Base-by-base conservation (phyloP, 352 stramenopile genomes). In the Pythium periplocum region DNA sequence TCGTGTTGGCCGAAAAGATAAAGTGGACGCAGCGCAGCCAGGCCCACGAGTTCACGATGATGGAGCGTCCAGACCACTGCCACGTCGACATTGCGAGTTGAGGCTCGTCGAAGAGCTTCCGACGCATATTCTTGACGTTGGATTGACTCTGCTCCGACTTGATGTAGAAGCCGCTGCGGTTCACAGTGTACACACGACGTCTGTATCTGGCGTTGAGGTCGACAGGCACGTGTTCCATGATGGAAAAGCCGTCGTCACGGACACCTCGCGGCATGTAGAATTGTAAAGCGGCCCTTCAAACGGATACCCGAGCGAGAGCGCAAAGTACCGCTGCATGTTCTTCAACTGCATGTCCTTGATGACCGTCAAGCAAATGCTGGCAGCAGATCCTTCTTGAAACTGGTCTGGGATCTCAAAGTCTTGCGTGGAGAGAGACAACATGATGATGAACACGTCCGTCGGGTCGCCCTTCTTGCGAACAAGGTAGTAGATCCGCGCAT, bases 1-100 rank as follows among this genome's bases (percentile, higher is more conserved):
- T 49, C 4, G 66, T 54, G 38, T 75, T 51, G n/a, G 73, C n/a
- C 1, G 51, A 64, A 3, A 80, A 67, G 41, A 77, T 53, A 32
- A 77, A 53, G 33, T 80, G 64, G 6, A 80, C 41, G 8, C 55
- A 61, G 33, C 77, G 70, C 34, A 76, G 61, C 70, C 70, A 80
- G 4, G 51, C 70, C 70, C 61, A 77, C 1, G 70, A 70, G 36
- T 59, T 42, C 30, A 45, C 50, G 38, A 64, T 5, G 11, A 53
- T 42, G 2, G 57, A 11, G 17, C 53, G 50, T 4, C 40, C 48
- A 10, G 26, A 5, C 57, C 49, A 61, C 9, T 45, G 42, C 17
- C 39, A 45, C n/a, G 48, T 12, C 12, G 36, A 41, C 30, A 59
- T 32, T 17, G 12, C 9, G 1, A 51, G 35, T 37, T 3, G n/a